Conservation (phyloP, 768 basidiomycete genomes). For the Termitomyces sp. region DNA sequence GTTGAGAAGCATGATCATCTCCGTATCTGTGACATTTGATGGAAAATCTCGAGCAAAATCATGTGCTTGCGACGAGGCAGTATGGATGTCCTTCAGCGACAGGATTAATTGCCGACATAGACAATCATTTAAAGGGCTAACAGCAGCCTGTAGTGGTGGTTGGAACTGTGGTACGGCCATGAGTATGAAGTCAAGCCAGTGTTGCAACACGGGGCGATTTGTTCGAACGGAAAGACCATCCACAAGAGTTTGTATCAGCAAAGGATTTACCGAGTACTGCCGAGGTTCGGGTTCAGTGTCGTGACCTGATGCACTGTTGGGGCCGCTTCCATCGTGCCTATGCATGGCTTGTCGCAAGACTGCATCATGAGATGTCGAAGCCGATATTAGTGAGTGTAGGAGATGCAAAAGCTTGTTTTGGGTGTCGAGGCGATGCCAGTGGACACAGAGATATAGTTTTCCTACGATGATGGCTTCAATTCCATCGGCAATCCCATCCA, state of each 20-base stretch:
- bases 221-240: slow-evolving; percentile 69
- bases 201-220: slow-evolving; percentile 83
- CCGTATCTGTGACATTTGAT: slow-evolving; percentile 67
- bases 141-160: slow-evolving; percentile 57
- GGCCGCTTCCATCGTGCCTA: slow-evolving; percentile 24
- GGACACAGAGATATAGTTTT: slow-evolving; percentile 73
- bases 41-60: slow-evolving; percentile 38
- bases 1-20: slow-evolving; percentile 80
- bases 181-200: slow-evolving; percentile 95
- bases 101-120: slow-evolving; percentile 65
- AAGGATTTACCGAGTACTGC: slow-evolving; percentile 57
- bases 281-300: slow-evolving; percentile 27
- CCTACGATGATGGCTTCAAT: slow-evolving; percentile 70
- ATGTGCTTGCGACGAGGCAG: slow-evolving; percentile 32
- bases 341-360: slow-evolving; percentile 21
- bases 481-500: slow-evolving; percentile 56
- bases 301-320: slow-evolving; percentile 29
- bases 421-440: slow-evolving; percentile 67
- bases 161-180: slow-evolving; percentile 89
- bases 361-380: slow-evolving; percentile 41
- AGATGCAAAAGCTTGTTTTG: slow-evolving; percentile 94
- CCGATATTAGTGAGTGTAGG: slow-evolving; percentile 80
- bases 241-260: slow-evolving; percentile 72
- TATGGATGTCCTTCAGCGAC: slow-evolving; percentile 52
- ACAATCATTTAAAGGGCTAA: slow-evolving; percentile 77